Percentiles rank a stretch among this genome's conserved stretches.
Evolutionary conservation across 495 filamentous ascomycete species (phyloP).

Genomic region (Penicillium verhagenii): DNA sequence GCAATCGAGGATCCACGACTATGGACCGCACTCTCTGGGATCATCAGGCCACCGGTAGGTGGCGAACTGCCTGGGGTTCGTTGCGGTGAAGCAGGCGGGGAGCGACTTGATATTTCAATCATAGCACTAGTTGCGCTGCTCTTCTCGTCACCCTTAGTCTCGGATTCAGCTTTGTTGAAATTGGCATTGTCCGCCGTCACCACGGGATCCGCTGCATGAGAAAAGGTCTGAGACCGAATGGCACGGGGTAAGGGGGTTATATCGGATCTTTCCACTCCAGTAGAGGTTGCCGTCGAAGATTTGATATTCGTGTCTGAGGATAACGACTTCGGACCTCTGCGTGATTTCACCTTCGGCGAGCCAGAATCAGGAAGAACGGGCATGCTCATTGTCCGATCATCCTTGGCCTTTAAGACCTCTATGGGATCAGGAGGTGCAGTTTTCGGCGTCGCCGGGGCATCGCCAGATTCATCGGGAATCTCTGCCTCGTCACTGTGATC

Average conservation of each 20-base stretch:
- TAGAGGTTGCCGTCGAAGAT: constrained; percentile 32
- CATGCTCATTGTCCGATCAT: constrained; percentile 63
- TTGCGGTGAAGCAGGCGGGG: constrained; percentile 55
- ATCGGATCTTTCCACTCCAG: constrained; percentile 37
- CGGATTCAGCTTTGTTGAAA: constrained; percentile 52
- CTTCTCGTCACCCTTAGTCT: constrained; percentile 42
- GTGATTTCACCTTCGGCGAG: constrained; percentile 29
- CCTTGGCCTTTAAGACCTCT: constrained; percentile 39
- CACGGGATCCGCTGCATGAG: constrained; percentile 59
- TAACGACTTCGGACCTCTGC: constrained; percentile 9
- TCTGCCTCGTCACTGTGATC: constrained; percentile 48
- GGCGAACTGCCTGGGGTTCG: constrained; percentile 54
- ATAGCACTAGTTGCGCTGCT: constrained; percentile 60
- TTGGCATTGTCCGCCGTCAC: constrained; percentile 62
- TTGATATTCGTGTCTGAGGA: constrained; percentile 22
- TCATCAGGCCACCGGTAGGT: constrained; percentile 33
- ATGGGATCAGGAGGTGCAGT: constrained; percentile 33
- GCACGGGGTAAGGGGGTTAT: constrained; percentile 48
- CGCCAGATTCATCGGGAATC: constrained; percentile 55
- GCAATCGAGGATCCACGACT: constrained; percentile 34
- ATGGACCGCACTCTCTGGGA: constrained; percentile 25
- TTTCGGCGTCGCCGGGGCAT: constrained; percentile 43
- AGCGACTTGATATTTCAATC: constrained; percentile 63
- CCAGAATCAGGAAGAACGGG: constrained; percentile 38
- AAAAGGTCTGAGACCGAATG: constrained; percentile 63